Conservation (phyloP, 192 early-diverging fungal genomes). For the Phycomyces blakesleeanus region DNA sequence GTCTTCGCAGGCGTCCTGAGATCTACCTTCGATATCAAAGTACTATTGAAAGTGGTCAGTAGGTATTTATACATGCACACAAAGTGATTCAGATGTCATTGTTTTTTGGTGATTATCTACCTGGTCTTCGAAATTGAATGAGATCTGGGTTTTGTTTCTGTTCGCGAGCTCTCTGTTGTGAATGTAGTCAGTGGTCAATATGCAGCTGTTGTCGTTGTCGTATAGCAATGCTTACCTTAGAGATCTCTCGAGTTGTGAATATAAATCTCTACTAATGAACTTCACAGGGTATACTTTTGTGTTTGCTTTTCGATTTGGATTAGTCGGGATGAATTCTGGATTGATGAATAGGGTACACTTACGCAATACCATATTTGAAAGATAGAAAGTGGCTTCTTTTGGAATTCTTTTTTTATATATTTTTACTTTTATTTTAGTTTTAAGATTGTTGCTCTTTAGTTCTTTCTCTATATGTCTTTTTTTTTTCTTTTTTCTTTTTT, state of each 20-base stretch:
- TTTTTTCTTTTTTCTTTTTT: too few species aligned
- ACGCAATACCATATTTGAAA: too few species aligned
- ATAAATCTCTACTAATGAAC: not conserved
- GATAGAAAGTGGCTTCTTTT: too few species aligned
- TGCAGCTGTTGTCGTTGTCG: not conserved
- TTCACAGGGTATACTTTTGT: not conserved
- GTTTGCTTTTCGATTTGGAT: not conserved
- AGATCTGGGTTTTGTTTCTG: not conserved
- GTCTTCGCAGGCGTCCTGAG: slow-evolving; percentile 4
- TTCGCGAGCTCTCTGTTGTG: not conserved
- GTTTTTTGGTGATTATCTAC: not conserved
- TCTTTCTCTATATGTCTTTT: too few species aligned
- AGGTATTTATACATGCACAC: too few species aligned
- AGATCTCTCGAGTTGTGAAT: not conserved
- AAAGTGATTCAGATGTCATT: not conserved
- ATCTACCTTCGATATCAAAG: slow-evolving; percentile 12
- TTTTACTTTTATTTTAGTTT: too few species aligned
- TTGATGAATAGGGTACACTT: not conserved
- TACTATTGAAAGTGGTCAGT: too few species aligned
- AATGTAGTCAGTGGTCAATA: too few species aligned
- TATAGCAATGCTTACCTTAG: not conserved
- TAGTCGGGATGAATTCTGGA: not conserved
- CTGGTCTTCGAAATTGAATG: slow-evolving; percentile 6
- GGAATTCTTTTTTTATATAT: too few species aligned
- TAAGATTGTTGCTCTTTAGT: too few species aligned